Conservation (phyloP, 768 basidiomycete genomes). For the Termitomyces sp. region DNA sequence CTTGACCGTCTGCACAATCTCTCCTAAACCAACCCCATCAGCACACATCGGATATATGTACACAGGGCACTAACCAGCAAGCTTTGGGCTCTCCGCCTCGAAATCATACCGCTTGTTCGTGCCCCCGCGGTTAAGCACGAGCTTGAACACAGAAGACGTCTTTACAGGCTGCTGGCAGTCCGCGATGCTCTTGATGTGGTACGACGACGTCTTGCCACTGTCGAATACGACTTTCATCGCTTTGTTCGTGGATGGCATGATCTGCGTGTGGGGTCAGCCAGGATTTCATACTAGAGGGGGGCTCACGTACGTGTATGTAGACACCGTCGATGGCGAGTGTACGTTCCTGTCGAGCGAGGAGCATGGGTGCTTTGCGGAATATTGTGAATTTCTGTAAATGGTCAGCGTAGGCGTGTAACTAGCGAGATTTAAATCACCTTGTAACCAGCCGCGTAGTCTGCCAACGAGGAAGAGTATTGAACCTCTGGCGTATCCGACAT, state of each 20-base stretch:
- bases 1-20: slow-evolving; percentile 31
- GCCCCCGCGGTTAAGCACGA: slow-evolving; percentile 54
- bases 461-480: slow-evolving; percentile 47
- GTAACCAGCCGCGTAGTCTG: slow-evolving; percentile 79
- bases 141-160: slow-evolving; percentile 79
- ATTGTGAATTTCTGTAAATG: slow-evolving; percentile 75
- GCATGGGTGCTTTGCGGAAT: slow-evolving; percentile 91
- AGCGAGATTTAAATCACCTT: slow-evolving; percentile 69
- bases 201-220: slow-evolving; percentile 85
- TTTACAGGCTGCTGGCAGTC: slow-evolving; percentile 82
- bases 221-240: slow-evolving; percentile 74
- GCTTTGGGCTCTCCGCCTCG: no score
- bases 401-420: not conserved
- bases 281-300: not conserved
- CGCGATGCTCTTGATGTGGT: slow-evolving; percentile 84
- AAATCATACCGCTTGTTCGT: no score
- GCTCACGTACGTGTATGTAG: slow-evolving; percentile 71
- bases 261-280: slow-evolving; percentile 38
- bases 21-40: not conserved
- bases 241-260: slow-evolving; percentile 81
- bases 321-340: slow-evolving; percentile 92
- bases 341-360: slow-evolving; percentile 85
- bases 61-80: slow-evolving; percentile 3
- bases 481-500: slow-evolving; percentile 69
- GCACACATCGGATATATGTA: not conserved